Evolutionary conservation across 441 rosid genomes (phyloP).

Genomic region (Adansonia grandidieri): DNA sequence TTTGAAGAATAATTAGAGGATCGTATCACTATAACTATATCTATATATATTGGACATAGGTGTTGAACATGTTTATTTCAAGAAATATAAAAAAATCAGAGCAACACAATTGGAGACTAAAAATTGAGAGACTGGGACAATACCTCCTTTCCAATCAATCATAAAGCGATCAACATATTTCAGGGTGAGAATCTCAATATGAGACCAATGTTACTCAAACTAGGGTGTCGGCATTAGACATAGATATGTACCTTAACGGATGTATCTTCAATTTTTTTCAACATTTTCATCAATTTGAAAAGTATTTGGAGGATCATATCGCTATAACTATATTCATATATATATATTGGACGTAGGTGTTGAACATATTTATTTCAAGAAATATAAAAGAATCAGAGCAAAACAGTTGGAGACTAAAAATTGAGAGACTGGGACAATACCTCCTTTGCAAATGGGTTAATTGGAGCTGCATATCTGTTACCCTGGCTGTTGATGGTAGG

Average conservation of each 20-base stretch:
- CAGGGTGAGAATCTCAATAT: not conserved
- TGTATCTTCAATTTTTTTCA: too few relatives aligned
- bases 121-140: not conserved
- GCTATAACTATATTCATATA: too few relatives aligned
- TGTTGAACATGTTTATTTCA: not conserved
- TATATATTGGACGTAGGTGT: too few relatives aligned
- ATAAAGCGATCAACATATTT: constrained; percentile 2
- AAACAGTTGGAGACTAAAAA: not conserved
- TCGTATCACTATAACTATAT: too few relatives aligned
- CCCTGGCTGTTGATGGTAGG: constrained; percentile 99
- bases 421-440: constrained; percentile 33
- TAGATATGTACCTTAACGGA: too few relatives aligned
- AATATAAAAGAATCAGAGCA: not conserved
- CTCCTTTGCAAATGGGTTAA: constrained; percentile 80
- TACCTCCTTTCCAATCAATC: constrained; percentile 62
- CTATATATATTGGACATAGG: too few relatives aligned
- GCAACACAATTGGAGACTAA: not conserved
- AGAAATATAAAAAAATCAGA: not conserved
- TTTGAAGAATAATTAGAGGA: too few relatives aligned
- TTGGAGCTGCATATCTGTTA: constrained; percentile 83
- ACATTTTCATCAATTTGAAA: too few relatives aligned
- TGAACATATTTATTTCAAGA: not conserved
- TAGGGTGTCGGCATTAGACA: too few relatives aligned
- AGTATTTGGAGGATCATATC: too few relatives aligned
- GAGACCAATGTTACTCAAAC: too few relatives aligned